A percentile compares a stretch with the other conserved stretches of the same genome.
phyloP scores from a whole-genome alignment of 2,329 filamentous ascomycete genomes.

The Penicillium nordicum region DNA sequence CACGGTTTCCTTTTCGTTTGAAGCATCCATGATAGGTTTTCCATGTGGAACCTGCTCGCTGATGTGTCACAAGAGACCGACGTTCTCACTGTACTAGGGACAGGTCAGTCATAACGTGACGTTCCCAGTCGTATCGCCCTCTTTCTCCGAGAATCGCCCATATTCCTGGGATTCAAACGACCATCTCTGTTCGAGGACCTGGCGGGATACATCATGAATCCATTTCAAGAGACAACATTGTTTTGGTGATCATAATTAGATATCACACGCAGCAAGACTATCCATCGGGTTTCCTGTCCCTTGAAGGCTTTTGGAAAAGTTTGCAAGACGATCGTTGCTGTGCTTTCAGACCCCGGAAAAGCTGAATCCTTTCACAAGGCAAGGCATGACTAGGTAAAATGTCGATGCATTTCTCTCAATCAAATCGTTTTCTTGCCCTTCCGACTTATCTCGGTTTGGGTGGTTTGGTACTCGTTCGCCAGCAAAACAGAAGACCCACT shows the following conservation, averaged over 20 bases:
- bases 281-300: not conserved
- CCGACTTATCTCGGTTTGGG: not conserved
- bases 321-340: not conserved
- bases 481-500: not conserved
- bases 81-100: not conserved
- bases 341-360: not conserved
- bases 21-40: not conserved
- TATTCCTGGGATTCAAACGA: not conserved
- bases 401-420: not conserved
- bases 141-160: not conserved
- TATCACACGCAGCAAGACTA: not conserved
- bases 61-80: not conserved
- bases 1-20: not conserved
- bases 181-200: not conserved
- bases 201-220: not conserved
- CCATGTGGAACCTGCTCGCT: not conserved
- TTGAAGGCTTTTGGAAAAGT: not conserved
- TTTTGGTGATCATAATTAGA: not conserved
- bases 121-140: not conserved
- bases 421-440: not conserved
- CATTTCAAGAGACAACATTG: not conserved
- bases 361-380: not conserved
- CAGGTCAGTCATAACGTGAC: not conserved
- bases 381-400: not conserved
- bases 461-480: too few species aligned